A percentile compares a stretch with the other conserved stretches of the same genome.
phyloP scores from a whole-genome alignment of 2,329 filamentous ascomycete genomes.

The Arthrobotrys sphaeroides region DNA sequence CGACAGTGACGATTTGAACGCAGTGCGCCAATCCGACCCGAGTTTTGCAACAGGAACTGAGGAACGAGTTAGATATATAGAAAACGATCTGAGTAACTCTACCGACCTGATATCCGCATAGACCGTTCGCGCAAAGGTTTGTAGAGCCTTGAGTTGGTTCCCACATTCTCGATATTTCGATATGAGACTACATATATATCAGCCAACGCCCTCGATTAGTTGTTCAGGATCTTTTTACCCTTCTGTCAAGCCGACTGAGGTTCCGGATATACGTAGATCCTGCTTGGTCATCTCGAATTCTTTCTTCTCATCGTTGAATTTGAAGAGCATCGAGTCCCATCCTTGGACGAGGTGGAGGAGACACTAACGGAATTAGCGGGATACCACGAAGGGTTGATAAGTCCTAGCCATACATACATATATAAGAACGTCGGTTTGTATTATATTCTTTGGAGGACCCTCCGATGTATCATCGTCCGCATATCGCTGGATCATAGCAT shows the following conservation, averaged over 20 bases:
- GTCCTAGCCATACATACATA: constrained; percentile 21
- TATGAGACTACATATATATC: constrained; percentile 64
- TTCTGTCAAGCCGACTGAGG: constrained; percentile 63
- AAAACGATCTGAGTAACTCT: neutral
- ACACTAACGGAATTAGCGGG: constrained; percentile 61
- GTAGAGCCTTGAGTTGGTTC: constrained; percentile 57
- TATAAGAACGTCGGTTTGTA: constrained; percentile 33
- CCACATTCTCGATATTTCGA: constrained; percentile 60
- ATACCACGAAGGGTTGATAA: neutral
- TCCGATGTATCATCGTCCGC: constrained; percentile 50
- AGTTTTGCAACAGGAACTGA: constrained; percentile 41
- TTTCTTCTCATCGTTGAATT: constrained; percentile 67
- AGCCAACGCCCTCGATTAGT: neutral
- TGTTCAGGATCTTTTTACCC: constrained; percentile 24
- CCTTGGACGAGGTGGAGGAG: constrained; percentile 75
- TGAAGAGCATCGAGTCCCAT: constrained; percentile 76
- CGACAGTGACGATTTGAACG: constrained; percentile 55
- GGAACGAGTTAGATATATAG: constrained; percentile 24
- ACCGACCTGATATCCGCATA: constrained; percentile 34
- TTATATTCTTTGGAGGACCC: constrained; percentile 30
- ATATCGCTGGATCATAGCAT: constrained; percentile 67
- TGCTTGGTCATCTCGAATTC: constrained; percentile 66
- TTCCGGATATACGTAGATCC: constrained; percentile 65
- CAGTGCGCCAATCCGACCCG: constrained; percentile 56
- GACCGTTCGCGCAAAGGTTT: constrained; percentile 20